Base-by-base conservation (phyloP, 148 eudicot species). In the Chenopodium quinoa region DNA sequence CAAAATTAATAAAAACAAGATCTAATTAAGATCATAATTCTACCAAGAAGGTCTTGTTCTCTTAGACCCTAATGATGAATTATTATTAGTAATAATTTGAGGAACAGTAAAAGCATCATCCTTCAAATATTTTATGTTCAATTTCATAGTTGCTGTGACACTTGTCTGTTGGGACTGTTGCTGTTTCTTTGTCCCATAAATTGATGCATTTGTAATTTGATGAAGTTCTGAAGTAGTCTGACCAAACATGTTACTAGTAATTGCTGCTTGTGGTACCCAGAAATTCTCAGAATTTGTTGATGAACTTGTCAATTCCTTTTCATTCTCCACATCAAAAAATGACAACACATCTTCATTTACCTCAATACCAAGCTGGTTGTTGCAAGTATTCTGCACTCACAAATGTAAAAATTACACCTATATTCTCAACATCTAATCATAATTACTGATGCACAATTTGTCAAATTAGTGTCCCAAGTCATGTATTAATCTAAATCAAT, bases 251-350 rank as follows among this genome's bases (percentile, higher is more conserved):
- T 16, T 22, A 16, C 23, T 17, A 19, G 34, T 1, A 29, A 80
- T 47, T 37, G 54, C 56, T 69, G 89, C 91, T 85, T 92, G 92
- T 77, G 98, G 98, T 71, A 90, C 97, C 92, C 92, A 89, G 62
- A 85, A 44, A 56, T 66, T 87, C 70, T 89, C 85, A 4, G 80
- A 27, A 8, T 88, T 77, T 7, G 81, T 78, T 62, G 73, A 63
- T 44, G 25, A 46, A 10, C 48, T 19, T 72, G 81, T 32, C 37
- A 83, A n/a, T 32, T 79, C 85, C 71, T 78, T 80, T 46, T 84
- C 87, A 78, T 83, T 10, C 71, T 85, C 90, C 52, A n/a, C 87
- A 84, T 91, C 90, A 88, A 82, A 86, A 64, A 86, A 79, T 62
- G 87, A 79, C 20, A 75, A 5, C 73, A 84, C 64, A 80, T 85